Evolutionary conservation across 352 stramenopile genomes (phyloP), one percentile per base, ranked within the genome.

Genomic region (Phytophthora crassamura): DNA sequence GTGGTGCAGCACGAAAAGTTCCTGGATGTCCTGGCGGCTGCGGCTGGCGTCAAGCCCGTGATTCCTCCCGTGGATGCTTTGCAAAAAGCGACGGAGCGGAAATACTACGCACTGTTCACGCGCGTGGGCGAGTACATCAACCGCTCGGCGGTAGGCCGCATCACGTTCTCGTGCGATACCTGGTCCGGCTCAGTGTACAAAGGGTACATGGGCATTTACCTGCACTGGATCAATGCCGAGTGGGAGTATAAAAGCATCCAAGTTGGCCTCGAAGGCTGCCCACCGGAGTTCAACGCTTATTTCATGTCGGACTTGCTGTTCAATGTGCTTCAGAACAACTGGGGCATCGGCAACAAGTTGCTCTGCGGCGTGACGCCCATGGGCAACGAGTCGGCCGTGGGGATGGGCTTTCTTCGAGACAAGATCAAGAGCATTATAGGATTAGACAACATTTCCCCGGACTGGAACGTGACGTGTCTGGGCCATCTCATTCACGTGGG

Each of bases 191-290:
- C 72, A 33, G 82, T 90, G 34, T 78, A 80, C 66, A 93, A 93
- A 72, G 84, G 82, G 3, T 91, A 84, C 52, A 82, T 93, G 67
- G 80, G 76, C 12, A 84, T 93, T 64, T 71, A 93, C 61, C 54
- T 93, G 64, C 80, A 93, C 62, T 93, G 84, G 84, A 88, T 93
- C 72, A 93, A 93, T 67, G 82, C 84, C 7, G 84, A 93, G n/a
- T 93, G 84, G 84, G 84, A 93, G 62, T 89, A 84, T 77, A 93
- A 93, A 73, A 83, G 80, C 18, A 87, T 93, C 48, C 84, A 93
- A 62, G 73, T 93, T 42, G 84, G 82, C 1, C 73, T 93, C 8
- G 84, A 93, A 74, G 77, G 80, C 14, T 93, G 79, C 53, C 80
- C 84, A 28, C 59, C 72, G 28, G 82, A 90, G 28, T 88, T 86